Evolutionary conservation across 192 early-diverging fungal genomes (phyloP), one percentile per base, ranked within the genome.

Genomic region (Gigaspora rosea): DNA sequence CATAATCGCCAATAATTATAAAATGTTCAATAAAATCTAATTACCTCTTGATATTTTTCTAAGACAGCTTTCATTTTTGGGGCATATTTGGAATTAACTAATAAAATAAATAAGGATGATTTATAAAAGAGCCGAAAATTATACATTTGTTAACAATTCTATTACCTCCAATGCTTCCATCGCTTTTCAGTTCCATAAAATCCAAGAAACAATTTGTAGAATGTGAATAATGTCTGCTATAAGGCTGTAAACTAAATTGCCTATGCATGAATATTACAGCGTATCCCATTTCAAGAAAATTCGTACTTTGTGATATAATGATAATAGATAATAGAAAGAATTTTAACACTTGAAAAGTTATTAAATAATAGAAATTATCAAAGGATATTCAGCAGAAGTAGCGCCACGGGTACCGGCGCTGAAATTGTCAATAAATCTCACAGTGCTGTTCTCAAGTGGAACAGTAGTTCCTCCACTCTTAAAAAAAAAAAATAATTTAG

Each of bases 351-450:
- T 27, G 27, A 27, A 27, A 27, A 27, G 27, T 27, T 27, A 27
- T 27, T 27, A 27, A 61, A 61, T 22, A 46, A 63, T 32, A 33
- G 48, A 48, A 63, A 49, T 4, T 36, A 18, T 41, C 18, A 52
- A 76, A 76, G 74, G 74, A 76, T 76, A 93, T 81, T 99, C 98
- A n/a, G 97, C 95, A 22, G 96, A 98, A 6, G 91, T 89, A 6
- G 97, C 92, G 32, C 98, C 98, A 62, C 98, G 92, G 12, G 94
- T 98, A 15, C 98, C 98, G 6, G 93, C 95, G 59, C 92, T 94
- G 79, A 99, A 99, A 82, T 99, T 99, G 85, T 99, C 98, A 69
- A 99, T 91, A 83, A 99, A 99, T 49, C 98, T 92, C 59, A 99
- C 98, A 4, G 97, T 99, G 80, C 97, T 90, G 75, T 91, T 91